These are phyloP conservation scores for Trichoderma oligosporum DNA, from an alignment of 2,329 filamentous ascomycete genomes.

Conservation along the genomic window DNA sequence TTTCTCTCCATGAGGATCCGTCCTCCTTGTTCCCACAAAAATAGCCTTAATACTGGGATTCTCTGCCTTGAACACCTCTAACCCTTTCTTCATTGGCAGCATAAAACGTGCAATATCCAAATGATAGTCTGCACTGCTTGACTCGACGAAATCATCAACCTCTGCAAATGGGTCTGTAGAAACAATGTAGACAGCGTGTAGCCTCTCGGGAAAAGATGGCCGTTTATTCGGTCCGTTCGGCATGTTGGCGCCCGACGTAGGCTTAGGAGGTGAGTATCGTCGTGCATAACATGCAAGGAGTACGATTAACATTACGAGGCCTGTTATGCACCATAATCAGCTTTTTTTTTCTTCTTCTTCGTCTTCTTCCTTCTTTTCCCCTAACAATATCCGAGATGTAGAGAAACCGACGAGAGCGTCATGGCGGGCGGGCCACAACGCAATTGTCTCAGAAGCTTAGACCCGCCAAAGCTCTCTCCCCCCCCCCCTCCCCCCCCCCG, in stretches of 20 bases:
- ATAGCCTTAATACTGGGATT: conserved; percentile 60
- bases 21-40: conserved; percentile 67
- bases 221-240: neutral
- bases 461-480: neutral
- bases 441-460: neutral
- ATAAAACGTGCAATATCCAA: conserved; percentile 72
- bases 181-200: conserved; percentile 87
- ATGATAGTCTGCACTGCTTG: conserved; percentile 64
- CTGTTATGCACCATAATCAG: neutral
- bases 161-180: conserved; percentile 78
- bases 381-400: too few species aligned
- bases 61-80: conserved; percentile 70
- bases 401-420: too few species aligned
- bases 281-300: conserved; percentile 64
- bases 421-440: neutral
- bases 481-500: too few species aligned
- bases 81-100: conserved; percentile 75
- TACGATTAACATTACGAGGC: conserved; percentile 79
- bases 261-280: conserved; percentile 28
- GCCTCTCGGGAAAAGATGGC: conserved; percentile 37
- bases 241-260: conserved; percentile 25
- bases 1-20: conserved; percentile 81
- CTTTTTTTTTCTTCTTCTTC: neutral
- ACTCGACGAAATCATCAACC: conserved; percentile 78
- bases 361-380: too few species aligned